Evolutionary conservation across 192 early-diverging fungal genomes (phyloP).

Genomic region (Rhizophagus prolifer): DNA sequence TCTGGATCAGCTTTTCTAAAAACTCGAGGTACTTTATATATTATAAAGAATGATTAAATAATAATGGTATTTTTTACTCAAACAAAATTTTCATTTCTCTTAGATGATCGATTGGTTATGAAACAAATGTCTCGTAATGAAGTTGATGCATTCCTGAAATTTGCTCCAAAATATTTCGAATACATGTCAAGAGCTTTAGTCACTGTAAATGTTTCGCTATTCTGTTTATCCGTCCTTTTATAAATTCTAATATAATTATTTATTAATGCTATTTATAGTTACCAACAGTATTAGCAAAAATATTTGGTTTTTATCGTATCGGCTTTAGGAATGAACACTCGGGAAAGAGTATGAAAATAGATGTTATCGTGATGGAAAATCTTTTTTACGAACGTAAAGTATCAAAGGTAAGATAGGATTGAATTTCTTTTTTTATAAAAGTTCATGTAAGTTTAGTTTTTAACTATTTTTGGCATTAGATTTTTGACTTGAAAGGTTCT

Average conservation of each 20-base stretch:
- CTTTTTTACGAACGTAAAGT: constrained; percentile 85
- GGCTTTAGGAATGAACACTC: constrained; percentile 83
- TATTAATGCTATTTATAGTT: constrained; percentile 45
- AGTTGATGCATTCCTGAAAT: constrained; percentile 82
- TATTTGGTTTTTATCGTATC: constrained; percentile 91
- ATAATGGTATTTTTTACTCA: background rate
- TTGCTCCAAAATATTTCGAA: constrained; percentile 90
- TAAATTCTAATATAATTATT: background rate
- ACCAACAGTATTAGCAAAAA: constrained; percentile 82
- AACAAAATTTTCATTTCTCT: background rate
- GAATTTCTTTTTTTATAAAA: background rate
- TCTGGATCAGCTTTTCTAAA: constrained; percentile 90
- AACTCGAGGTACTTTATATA: constrained; percentile 57
- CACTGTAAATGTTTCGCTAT: constrained; percentile 62
- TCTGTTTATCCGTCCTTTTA: background rate
- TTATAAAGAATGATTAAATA: constrained; percentile 25
- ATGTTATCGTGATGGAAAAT: constrained; percentile 95
- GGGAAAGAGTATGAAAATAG: constrained; percentile 83
- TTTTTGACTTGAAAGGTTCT: constrained; percentile 95
- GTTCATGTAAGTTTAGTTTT: background rate
- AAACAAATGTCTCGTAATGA: constrained; percentile 86
- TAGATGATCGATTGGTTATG: constrained; percentile 88
- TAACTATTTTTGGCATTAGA: constrained; percentile 39
- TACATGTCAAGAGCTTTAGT: constrained; percentile 75
- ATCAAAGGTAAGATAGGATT: constrained; percentile 48